A percentile compares a stretch with the other conserved stretches of the same genome.
phyloP scores from a whole-genome alignment of 345 rosid species.

The Euphorbia peplus region DNA sequence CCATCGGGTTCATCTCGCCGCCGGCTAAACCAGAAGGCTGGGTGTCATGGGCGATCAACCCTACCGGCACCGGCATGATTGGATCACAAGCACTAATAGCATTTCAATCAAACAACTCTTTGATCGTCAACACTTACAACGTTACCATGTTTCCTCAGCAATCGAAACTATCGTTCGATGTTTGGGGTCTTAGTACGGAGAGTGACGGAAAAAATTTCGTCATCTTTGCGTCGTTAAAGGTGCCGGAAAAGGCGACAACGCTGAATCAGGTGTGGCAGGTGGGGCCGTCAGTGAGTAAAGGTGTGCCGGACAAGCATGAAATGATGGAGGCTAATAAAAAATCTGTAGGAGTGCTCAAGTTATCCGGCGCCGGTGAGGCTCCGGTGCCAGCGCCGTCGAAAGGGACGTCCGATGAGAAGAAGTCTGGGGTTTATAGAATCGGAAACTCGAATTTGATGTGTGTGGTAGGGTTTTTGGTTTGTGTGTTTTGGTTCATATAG shows the following conservation, averaged over 20 bases:
- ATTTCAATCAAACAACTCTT: neutral
- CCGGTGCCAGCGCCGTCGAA: neutral
- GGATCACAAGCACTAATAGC: slow-evolving; percentile 17
- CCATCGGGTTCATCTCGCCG: slow-evolving; percentile 17
- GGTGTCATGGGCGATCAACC: slow-evolving; percentile 26
- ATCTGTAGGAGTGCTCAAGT: neutral
- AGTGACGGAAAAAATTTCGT: slow-evolving; percentile 4
- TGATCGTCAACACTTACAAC: slow-evolving; percentile 10
- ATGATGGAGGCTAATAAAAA: neutral
- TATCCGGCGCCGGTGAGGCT: neutral
- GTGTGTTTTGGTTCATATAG: neutral
- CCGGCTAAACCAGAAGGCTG: slow-evolving; percentile 3
- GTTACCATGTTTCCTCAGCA: neutral
- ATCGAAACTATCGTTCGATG: slow-evolving; percentile 6
- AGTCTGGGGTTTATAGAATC: neutral
- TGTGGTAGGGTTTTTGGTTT: neutral
- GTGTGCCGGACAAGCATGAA: slow-evolving; percentile 1
- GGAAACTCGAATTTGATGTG: neutral
- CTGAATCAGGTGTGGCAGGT: slow-evolving; percentile 26
- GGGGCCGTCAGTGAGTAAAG: slow-evolving; percentile 1
- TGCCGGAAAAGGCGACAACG: neutral
- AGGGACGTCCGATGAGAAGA: neutral
- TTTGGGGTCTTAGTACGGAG: slow-evolving; percentile 21
- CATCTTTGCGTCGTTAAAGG: slow-evolving; percentile 17
- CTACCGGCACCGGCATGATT: neutral